Percentiles rank a stretch among this genome's conserved stretches.
Evolutionary conservation across 192 early-diverging fungal species (phyloP).

Genomic region (Coemansia sp.): DNA sequence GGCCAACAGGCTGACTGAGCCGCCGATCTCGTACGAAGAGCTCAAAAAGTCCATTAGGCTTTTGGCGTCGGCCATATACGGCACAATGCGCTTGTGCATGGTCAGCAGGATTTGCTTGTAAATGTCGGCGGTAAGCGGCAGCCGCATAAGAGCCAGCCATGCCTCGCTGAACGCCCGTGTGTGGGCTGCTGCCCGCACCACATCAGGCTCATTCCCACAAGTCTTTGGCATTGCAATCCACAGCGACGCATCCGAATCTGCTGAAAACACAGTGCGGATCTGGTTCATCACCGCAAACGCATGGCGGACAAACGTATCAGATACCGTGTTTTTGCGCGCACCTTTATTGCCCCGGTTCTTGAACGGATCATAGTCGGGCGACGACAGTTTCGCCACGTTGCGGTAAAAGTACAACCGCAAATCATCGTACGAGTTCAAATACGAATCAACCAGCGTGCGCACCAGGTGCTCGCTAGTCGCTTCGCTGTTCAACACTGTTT

Average conservation of each 20-base stretch:
- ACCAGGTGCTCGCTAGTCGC: constrained; percentile 63
- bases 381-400: constrained; percentile 49
- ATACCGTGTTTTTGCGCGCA: constrained; percentile 2
- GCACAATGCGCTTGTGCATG: constrained; percentile 88
- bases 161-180: constrained; percentile 69
- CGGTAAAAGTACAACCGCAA: constrained; percentile 79
- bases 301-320: constrained; percentile 56
- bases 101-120: constrained; percentile 80
- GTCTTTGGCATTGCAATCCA: constrained; percentile 47
- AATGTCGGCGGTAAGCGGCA: constrained; percentile 64
- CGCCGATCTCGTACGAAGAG: constrained; percentile 84
- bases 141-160: constrained; percentile 75
- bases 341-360: constrained; percentile 19
- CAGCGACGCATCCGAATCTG: constrained; percentile 55
- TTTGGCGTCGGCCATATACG: constrained; percentile 73
- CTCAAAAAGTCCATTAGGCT: constrained; percentile 92
- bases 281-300: constrained; percentile 59
- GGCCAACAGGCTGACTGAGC: constrained; percentile 84
- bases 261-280: constrained; percentile 60
- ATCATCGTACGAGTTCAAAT: constrained; percentile 80
- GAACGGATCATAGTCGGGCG: constrained; percentile 39
- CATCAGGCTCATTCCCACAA: constrained; percentile 2
- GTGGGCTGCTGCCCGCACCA: constrained; percentile 60
- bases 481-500: constrained; percentile 56
- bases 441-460: constrained; percentile 63